Conservation (phyloP, 208 protist genomes). For the Leishmania major region DNA sequence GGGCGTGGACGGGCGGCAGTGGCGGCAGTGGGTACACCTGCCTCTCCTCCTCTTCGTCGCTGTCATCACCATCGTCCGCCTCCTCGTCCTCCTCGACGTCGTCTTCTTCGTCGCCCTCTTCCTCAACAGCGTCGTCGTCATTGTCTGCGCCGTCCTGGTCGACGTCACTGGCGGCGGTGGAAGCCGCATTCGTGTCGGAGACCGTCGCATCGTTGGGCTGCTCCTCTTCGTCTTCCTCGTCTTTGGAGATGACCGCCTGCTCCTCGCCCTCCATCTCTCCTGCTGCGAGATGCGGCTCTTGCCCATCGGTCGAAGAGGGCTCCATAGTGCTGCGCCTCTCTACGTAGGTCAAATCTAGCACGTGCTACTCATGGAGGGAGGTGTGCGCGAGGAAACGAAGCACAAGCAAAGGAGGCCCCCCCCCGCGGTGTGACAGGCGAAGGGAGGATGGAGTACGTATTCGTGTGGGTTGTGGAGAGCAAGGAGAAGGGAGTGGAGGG, state of each 20-base stretch:
- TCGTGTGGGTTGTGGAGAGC: background rate
- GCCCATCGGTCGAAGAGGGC: background rate
- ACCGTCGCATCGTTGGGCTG: constrained; percentile 3
- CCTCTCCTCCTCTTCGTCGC: constrained; percentile 42
- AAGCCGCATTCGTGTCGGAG: constrained; percentile 4
- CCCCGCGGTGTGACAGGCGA: background rate
- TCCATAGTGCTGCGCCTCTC: background rate
- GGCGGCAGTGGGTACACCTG: constrained; percentile 51
- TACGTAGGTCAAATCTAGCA: background rate
- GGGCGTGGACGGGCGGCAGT: constrained; percentile 52
- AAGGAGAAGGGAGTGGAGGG: background rate
- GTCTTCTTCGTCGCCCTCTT: constrained; percentile 15
- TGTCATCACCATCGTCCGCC: constrained; percentile 34
- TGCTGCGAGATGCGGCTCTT: background rate
- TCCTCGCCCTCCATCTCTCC: constrained; percentile 4
- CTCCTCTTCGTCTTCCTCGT: constrained; percentile 29
- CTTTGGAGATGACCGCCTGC: constrained; percentile 20
- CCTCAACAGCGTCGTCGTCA: constrained; percentile 9
- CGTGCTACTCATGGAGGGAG: background rate
- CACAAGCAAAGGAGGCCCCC: background rate
- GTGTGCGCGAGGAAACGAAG: background rate
- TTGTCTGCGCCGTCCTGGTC: constrained; percentile 11
- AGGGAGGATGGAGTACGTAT: background rate
- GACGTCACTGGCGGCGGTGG: constrained; percentile 3
- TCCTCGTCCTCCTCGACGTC: constrained; percentile 27